Base-by-base conservation (phyloP, 2,329 filamentous ascomycete species). In the Cladosporium sp. region DNA sequence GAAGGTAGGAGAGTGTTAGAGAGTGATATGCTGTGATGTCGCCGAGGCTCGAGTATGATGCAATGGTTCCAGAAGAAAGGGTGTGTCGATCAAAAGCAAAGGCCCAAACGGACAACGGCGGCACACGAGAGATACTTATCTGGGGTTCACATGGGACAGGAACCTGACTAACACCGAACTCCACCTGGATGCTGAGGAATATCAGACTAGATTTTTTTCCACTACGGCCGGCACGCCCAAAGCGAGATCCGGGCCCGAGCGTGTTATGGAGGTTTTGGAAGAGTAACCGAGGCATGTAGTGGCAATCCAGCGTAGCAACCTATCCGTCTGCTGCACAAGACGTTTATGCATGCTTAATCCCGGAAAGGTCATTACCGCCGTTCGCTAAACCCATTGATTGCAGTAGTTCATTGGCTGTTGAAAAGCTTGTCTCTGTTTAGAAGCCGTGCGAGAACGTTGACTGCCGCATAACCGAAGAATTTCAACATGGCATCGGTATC, bases 11-110 rank as follows among this genome's bases (percentile, higher is more conserved):
- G 15, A 38, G n/a, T 38, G 16, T 13, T 33, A 12, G 4, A 7
- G 32, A 33, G n/a, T 33, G n/a, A 33, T 39, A 15, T n/a, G 3
- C 2, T 29, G 45, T 39, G 27, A 40, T 40, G 16, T 27, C 45
- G 20, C n/a, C 25, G 12, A 25, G 19, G 27, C 9, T 33, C 38
- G 36, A 27, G n/a, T 40, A 48, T 48, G 36, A 48, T 48, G 45
- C 27, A 48, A 48, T 48, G 32, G 45, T 48, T 27, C 45, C 45
- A 32, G 29, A 48, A 35, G 29, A 22, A 35, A 40, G 33, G 36
- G 32, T 46, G 36, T 48, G 45, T 48, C 45, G 45, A 48, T 48
- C 45, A 35, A 33, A 48, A 32, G 27, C 20, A 46, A 46, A 36
- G 11, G 18, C 25, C 22, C 20, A 33, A 33, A 27, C 9, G 22